phyloP scores from a whole-genome alignment of 2,329 filamentous ascomycete genomes.

The Epichloe glyceriae region DNA sequence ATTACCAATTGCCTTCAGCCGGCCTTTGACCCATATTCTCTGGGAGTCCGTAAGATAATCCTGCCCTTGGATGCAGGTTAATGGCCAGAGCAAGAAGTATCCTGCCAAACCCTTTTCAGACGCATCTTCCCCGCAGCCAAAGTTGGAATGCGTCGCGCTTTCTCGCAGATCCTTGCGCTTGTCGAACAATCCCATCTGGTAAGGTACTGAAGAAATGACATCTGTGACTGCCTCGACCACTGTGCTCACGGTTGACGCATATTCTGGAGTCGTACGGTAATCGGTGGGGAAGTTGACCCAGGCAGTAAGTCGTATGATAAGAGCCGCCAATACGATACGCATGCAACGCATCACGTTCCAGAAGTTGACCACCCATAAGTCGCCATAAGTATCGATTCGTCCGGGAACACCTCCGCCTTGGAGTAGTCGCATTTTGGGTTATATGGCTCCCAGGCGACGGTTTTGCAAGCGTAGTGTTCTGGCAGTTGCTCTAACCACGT shows the following conservation, averaged over 20 bases:
- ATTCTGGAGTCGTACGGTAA: slow-evolving; percentile 48
- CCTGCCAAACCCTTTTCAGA: slow-evolving; percentile 40
- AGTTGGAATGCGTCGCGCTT: slow-evolving; percentile 27
- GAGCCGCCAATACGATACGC: slow-evolving; percentile 38
- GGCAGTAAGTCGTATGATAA: slow-evolving; percentile 43
- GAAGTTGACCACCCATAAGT: slow-evolving; percentile 42
- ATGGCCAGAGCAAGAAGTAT: slow-evolving; percentile 45
- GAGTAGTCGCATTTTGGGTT: slow-evolving; percentile 36
- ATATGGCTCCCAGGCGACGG: slow-evolving; percentile 43
- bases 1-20: slow-evolving; percentile 39
- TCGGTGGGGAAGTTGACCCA: slow-evolving; percentile 47
- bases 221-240: slow-evolving; percentile 41
- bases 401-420: slow-evolving; percentile 42
- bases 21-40: slow-evolving; percentile 38
- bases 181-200: slow-evolving; percentile 44
- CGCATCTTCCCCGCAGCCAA: slow-evolving; percentile 36
- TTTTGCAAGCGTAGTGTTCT: slow-evolving; percentile 32
- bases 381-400: slow-evolving; percentile 45
- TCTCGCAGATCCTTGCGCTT: slow-evolving; percentile 27
- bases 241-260: slow-evolving; percentile 36
- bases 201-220: slow-evolving; percentile 46
- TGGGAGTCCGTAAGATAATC: slow-evolving; percentile 47
- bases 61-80: slow-evolving; percentile 37
- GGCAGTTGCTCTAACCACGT: slow-evolving; percentile 37
- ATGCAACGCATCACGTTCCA: slow-evolving; percentile 42